Evolutionary conservation across 139 green algal genomes (phyloP), one percentile per base, ranked within the genome.

Genomic region (Chlorella sp.): DNA sequence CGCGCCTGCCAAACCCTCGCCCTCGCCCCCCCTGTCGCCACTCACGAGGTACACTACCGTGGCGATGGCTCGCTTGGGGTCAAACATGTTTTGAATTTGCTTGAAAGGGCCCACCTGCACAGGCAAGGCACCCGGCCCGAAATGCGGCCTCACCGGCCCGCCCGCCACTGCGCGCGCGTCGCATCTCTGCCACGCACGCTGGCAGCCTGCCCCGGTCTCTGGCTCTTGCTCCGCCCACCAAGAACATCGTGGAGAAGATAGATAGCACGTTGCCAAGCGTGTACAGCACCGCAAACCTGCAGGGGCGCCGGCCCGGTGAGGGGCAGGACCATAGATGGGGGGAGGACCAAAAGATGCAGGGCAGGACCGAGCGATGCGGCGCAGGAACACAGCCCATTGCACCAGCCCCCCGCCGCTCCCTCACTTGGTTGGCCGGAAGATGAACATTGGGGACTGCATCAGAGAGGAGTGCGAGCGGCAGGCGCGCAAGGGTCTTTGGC

Each of bases 71-170:
- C 90, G 81, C 21, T 76, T 71, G 7, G 59, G 70, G 19, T 93
- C 81, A 80, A 95, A 89, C 90, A 95, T 95, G 67, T 87, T 89
- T 14, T 79, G 74, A 36, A 90, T 53, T 61, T 95, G 90, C 67
- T 87, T 85, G 43, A 40, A 51, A 25, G 91, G 91, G 0, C 90
- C 87, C 40, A 85, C 79, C 33, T 51, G 19, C 50, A 38, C n/a
- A 56, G n/a, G n/a, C n/a, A n/a, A n/a, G n/a, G n/a, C n/a, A n/a
- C n/a, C n/a, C n/a, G 25, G 53, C 27, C 53, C 33, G 53, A 3
- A 36, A 36, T n/a, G n/a, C n/a, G 19, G 53, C 6, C 6, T 8
- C 8, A 4, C 25, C 21, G 11, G 3, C 53, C 35, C 53, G 53
- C 33, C 53, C 27, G 53, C 19, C 12, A 61, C 2, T 27, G 27